These are phyloP conservation scores for Didymella lethalis DNA, from an alignment of 2,329 filamentous ascomycete genomes.

Conservation along the genomic window DNA sequence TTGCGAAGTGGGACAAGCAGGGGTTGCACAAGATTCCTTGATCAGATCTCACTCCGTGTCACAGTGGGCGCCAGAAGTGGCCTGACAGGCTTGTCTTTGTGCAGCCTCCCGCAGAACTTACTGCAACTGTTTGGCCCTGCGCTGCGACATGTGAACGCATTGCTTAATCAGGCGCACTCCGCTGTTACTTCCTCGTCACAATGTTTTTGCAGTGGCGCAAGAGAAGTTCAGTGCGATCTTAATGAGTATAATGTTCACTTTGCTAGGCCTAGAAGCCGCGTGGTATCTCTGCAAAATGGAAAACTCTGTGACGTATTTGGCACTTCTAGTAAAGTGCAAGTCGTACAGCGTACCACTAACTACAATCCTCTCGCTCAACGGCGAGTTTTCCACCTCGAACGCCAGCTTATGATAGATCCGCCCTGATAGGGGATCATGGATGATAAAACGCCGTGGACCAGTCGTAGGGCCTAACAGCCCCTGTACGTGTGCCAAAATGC, in stretches of 20 bases:
- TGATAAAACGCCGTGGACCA: slow-evolving; percentile 42
- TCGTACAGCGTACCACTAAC: slow-evolving; percentile 34
- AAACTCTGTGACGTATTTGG: slow-evolving; percentile 23
- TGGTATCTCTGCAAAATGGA: slow-evolving; percentile 37
- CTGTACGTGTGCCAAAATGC: slow-evolving; percentile 43
- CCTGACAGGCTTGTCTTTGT: slow-evolving; percentile 14
- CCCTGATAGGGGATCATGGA: slow-evolving; percentile 30
- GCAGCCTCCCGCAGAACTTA: slow-evolving; percentile 8
- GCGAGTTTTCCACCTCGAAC: slow-evolving; percentile 30
- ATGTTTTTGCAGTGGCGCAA: not conserved
- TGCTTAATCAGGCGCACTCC: not conserved
- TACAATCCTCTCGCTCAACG: slow-evolving; percentile 21
- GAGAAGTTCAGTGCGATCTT: slow-evolving; percentile 10
- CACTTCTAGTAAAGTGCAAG: slow-evolving; percentile 45
- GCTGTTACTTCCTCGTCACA: not conserved
- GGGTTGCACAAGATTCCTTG: slow-evolving; percentile 12
- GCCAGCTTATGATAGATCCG: slow-evolving; percentile 30
- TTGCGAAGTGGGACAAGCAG: not conserved
- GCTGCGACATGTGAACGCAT: slow-evolving; percentile 3
- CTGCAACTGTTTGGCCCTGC: slow-evolving; percentile 6
- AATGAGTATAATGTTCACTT: slow-evolving; percentile 29
- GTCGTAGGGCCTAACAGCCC: slow-evolving; percentile 38
- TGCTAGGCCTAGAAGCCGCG: slow-evolving; percentile 34
- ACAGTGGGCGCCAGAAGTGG: slow-evolving; percentile 14
- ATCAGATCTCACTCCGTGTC: slow-evolving; percentile 11